Conservation (phyloP, 257 asterid genomes). For the Primulina huaijiensis region DNA sequence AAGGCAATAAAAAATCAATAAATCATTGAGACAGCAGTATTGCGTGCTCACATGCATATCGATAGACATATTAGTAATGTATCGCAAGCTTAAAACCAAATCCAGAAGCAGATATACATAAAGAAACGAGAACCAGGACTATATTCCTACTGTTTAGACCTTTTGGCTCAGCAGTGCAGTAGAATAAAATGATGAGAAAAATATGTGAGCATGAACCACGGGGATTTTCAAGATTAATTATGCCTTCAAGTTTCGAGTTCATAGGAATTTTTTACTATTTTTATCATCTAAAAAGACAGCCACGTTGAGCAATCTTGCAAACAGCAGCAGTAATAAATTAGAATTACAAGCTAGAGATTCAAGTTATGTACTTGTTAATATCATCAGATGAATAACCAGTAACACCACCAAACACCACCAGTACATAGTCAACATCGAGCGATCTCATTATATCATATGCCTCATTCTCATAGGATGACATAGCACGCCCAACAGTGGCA, state of each 20-base stretch:
- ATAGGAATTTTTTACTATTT: not conserved
- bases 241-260: not conserved
- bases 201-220: not conserved
- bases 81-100: conserved; percentile 1
- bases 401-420: conserved; percentile 97
- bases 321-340: not conserved
- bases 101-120: not conserved
- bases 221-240: no score
- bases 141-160: not conserved
- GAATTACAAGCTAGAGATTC: not conserved
- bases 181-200: conserved; percentile 1
- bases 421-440: conserved; percentile 84
- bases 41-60: conserved; percentile 9
- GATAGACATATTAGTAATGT: conserved; percentile 2
- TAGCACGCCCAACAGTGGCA: conserved; percentile 99
- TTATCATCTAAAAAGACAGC: not conserved
- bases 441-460: conserved; percentile 97
- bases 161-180: not conserved
- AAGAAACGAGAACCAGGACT: conserved; percentile 3
- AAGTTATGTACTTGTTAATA: conserved; percentile 82
- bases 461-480: conserved; percentile 96
- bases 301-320: not conserved
- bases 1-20: conserved; percentile 6
- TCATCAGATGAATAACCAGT: conserved; percentile 98
- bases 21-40: conserved; percentile 1